These are phyloP conservation scores for Coprinellus micaceus DNA, from an alignment of 768 basidiomycete species.

Conservation along the genomic window DNA sequence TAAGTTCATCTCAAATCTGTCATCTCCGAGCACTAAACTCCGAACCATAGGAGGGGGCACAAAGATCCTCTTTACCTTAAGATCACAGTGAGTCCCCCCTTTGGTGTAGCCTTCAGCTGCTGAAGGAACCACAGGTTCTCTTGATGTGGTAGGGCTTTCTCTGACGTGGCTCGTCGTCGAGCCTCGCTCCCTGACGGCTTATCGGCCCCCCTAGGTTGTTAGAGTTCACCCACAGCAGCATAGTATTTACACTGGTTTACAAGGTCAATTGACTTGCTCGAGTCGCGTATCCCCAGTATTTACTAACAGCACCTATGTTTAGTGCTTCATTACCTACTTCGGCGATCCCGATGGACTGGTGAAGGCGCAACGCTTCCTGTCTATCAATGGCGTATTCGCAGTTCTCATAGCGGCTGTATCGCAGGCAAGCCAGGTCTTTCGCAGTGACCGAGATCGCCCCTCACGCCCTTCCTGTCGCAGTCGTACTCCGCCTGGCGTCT, in stretches of 20 bases:
- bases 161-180: not conserved
- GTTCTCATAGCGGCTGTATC: conserved; percentile 9
- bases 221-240: conserved; percentile 8
- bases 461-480: not conserved
- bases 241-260: conserved; percentile 4
- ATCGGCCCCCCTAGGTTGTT: conserved; percentile 1
- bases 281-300: too few species aligned
- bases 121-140: conserved; percentile 3
- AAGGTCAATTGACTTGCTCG: not conserved
- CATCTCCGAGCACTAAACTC: not conserved
- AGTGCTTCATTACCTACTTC: conserved; percentile 11
- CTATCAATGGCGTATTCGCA: conserved; percentile 7
- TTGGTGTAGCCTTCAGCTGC: not conserved
- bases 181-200: not conserved
- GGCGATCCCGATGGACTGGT: not conserved
- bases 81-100: conserved; percentile 6
- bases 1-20: not conserved
- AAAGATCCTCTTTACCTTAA: not conserved
- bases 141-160: conserved; percentile 12
- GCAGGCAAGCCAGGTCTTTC: conserved; percentile 5
- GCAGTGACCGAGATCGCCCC: not conserved
- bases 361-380: conserved; percentile 1
- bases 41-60: not conserved
- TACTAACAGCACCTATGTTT: not conserved
- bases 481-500: conserved; percentile 13